These are phyloP conservation scores for Trichoderma aggressivum DNA, from an alignment of 2,329 filamentous ascomycete species.

Conservation along the genomic window DNA sequence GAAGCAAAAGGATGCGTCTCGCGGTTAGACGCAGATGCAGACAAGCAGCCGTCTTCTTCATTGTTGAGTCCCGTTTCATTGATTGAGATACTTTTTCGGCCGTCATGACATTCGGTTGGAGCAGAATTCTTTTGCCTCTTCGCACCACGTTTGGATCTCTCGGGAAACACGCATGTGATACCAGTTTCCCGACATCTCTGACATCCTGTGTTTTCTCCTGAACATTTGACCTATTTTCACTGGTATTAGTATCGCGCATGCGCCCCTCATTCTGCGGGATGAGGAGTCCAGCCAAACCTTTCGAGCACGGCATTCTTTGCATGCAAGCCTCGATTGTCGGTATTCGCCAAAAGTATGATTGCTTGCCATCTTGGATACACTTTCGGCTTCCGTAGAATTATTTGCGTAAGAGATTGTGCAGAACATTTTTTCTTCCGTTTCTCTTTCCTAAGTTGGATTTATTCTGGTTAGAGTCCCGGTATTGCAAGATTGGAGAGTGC, in stretches of 20 bases:
- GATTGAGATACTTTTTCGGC: background rate
- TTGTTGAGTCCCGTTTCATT: background rate
- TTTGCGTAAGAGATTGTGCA: constrained; percentile 3
- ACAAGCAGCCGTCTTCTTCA: background rate
- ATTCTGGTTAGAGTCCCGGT: background rate
- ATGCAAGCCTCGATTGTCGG: constrained; percentile 3
- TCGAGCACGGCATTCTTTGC: constrained; percentile 2
- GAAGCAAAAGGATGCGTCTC: background rate
- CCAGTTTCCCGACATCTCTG: background rate
- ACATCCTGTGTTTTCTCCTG: constrained; percentile 2
- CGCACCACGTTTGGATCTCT: constrained; percentile 3
- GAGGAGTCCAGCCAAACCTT: background rate
- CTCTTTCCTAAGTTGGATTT: background rate
- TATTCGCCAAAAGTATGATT: background rate
- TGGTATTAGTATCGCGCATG: background rate
- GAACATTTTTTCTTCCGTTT: background rate
- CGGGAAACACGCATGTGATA: background rate
- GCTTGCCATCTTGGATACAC: background rate
- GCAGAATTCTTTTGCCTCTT: constrained; percentile 10
- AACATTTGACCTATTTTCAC: background rate
- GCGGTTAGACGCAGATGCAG: background rate
- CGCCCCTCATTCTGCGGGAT: background rate
- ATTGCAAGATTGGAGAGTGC: background rate
- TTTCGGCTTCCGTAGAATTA: background rate
- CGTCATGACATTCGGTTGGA: background rate